Percentiles rank a stretch among this genome's conserved stretches.
Evolutionary conservation across 163 green algal species (phyloP).

Genomic region (Chlorella variabilis): DNA sequence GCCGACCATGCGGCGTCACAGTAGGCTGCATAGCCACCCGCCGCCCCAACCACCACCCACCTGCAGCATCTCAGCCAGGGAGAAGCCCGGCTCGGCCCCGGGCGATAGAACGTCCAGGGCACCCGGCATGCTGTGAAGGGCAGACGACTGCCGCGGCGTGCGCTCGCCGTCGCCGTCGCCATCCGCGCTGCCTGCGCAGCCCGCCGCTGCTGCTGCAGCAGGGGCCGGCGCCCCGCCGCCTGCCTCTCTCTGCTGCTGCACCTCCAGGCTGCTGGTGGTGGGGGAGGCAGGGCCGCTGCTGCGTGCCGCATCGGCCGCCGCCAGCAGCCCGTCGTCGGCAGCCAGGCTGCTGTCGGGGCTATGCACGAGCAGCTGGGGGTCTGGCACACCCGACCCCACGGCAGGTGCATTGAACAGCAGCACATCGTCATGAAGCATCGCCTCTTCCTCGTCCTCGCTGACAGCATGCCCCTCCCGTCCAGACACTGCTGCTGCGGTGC

Average conservation of each 20-base stretch:
- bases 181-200: background rate
- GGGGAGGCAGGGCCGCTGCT: too few relatives aligned
- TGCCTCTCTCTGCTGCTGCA: background rate
- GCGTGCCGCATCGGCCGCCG: background rate
- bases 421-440: background rate
- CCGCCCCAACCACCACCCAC: constrained; percentile 1
- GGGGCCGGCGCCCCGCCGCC: background rate
- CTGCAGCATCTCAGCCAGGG: constrained; percentile 32
- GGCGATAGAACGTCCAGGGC: constrained; percentile 5
- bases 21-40: background rate
- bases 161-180: background rate
- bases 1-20: too few relatives aligned
- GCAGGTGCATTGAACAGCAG: constrained; percentile 18
- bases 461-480: background rate
- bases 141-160: background rate
- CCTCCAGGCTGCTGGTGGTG: too few relatives aligned
- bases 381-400: background rate
- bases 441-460: background rate
- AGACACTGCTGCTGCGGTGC: background rate
- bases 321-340: background rate
- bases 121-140: background rate
- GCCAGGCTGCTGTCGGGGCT: constrained; percentile 18
- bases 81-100: constrained; percentile 7
- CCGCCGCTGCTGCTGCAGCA: background rate
- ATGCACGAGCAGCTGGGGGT: constrained; percentile 22